phyloP scores from a whole-genome alignment of 208 protist species.

The Angomonas desouzai region DNA sequence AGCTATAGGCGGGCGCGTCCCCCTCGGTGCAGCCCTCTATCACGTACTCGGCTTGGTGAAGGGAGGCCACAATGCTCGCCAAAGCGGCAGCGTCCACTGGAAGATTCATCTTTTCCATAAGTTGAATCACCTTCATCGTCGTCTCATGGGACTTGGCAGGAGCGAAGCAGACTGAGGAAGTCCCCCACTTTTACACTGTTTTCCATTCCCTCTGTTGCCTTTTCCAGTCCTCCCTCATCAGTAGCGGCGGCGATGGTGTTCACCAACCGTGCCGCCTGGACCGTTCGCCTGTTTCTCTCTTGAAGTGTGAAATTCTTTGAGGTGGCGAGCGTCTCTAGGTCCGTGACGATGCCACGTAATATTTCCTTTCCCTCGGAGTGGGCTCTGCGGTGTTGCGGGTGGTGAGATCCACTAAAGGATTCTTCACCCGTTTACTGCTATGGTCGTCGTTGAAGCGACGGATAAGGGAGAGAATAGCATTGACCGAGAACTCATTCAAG shows the following conservation, averaged over 20 bases:
- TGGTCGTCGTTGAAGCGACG: slow-evolving; percentile 20
- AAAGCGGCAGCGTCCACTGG: slow-evolving; percentile 38
- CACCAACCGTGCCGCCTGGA: background rate
- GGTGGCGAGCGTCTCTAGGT: background rate
- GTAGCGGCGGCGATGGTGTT: background rate
- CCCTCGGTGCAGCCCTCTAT: slow-evolving; percentile 27
- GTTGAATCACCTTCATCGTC: slow-evolving; percentile 38
- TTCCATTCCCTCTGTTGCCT: no score
- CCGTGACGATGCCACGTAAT: background rate
- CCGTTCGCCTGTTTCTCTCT: background rate
- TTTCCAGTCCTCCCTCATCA: no score
- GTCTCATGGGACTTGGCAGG: slow-evolving; percentile 29
- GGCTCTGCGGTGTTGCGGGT: background rate
- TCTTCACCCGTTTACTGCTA: background rate
- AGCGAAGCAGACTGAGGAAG: slow-evolving; percentile 65
- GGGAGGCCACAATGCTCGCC: slow-evolving; percentile 50
- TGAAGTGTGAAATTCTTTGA: background rate
- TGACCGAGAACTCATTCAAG: slow-evolving; percentile 50
- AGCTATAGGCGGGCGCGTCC: slow-evolving; percentile 9
- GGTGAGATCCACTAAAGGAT: background rate
- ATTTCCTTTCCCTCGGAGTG: background rate
- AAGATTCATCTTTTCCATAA: slow-evolving; percentile 67
- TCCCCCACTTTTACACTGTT: slow-evolving; percentile 77
- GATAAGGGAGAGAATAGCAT: slow-evolving; percentile 48
- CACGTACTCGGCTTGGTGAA: slow-evolving; percentile 67